These are phyloP conservation scores for Panicum virgatum DNA, from an alignment of 202 grass and related monocot species.

Conservation along the genomic window DNA sequence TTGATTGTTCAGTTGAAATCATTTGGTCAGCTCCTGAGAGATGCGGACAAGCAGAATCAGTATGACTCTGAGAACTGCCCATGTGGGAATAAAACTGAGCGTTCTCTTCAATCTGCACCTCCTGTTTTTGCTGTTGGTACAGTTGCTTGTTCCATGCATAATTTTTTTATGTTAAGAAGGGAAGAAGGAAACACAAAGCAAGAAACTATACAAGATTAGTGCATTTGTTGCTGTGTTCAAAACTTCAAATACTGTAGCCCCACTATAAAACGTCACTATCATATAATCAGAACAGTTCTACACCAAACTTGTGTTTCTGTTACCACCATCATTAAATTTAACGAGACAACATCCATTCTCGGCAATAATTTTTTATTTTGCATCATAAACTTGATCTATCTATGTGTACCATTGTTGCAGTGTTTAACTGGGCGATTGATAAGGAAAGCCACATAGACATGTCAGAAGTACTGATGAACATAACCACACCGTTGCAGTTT, in stretches of 20 bases:
- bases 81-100: neutral
- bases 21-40: neutral
- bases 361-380: neutral
- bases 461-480: neutral
- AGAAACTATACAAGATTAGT: neutral
- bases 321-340: neutral
- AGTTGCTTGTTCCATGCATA: neutral
- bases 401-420: conserved; percentile 6
- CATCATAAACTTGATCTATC: neutral
- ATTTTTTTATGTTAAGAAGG: neutral
- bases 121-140: conserved; percentile 2
- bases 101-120: neutral
- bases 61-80: neutral
- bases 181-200: neutral
- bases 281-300: neutral
- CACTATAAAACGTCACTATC: neutral
- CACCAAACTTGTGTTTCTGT: neutral
- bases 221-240: neutral
- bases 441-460: neutral
- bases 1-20: conserved; percentile 3
- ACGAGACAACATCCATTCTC: neutral
- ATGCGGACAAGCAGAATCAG: neutral
- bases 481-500: neutral
- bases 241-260: too few relatives aligned
- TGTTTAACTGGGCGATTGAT: conserved; percentile 7